phyloP scores from a whole-genome alignment of 2,329 filamentous ascomycete genomes.

The Fusarium sp. region DNA sequence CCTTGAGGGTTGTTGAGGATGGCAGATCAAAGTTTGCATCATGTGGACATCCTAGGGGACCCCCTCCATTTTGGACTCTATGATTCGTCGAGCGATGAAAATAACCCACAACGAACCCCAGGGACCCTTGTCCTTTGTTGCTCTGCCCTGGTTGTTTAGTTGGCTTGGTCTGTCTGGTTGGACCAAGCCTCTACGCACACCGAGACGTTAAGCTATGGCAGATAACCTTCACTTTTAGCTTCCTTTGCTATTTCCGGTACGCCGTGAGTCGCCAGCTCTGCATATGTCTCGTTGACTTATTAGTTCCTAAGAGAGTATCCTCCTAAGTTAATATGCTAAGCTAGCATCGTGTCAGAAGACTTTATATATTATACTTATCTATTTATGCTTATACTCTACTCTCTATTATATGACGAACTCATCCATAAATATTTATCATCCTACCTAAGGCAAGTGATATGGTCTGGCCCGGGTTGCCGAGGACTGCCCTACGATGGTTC shows the following conservation, averaged over 20 bases:
- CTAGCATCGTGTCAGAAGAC: background rate
- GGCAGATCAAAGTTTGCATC: background rate
- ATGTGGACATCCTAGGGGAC: background rate
- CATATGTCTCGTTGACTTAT: accelerated
- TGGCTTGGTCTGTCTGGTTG: accelerated
- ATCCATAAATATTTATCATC: background rate
- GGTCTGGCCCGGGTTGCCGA: background rate
- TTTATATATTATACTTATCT: background rate
- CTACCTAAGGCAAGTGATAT: background rate
- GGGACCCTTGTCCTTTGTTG: background rate
- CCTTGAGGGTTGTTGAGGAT: background rate
- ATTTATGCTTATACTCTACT: background rate
- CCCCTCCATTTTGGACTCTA: background rate
- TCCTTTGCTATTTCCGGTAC: background rate
- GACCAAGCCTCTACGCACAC: accelerated
- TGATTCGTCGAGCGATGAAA: background rate
- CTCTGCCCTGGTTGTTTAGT: background rate
- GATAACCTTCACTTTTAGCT: background rate
- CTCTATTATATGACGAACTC: background rate
- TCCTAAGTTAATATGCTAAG: background rate
- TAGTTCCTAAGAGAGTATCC: background rate
- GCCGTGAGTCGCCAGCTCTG: accelerated
- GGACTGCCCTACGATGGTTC: background rate
- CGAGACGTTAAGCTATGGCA: background rate
- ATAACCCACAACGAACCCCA: accelerated